Evolutionary conservation across 495 filamentous ascomycete genomes (phyloP), one percentile per base, ranked within the genome.

Genomic region (Podospora appendiculata): DNA sequence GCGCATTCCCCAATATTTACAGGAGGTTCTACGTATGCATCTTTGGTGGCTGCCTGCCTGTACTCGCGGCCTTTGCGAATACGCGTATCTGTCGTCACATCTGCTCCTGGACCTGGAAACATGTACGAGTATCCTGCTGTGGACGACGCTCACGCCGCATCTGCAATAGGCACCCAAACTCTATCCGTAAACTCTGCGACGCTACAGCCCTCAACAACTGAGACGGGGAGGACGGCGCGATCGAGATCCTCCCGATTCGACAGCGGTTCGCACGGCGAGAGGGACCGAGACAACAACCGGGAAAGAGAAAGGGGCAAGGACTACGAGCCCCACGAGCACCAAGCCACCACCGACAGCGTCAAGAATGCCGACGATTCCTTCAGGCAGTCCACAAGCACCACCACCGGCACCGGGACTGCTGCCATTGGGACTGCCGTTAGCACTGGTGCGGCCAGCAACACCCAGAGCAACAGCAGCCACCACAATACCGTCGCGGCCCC

Each of bases 291-390:
- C 10, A 61, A 52, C 45, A 45, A 58, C 11, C 42, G 45, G 18
- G 53, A 47, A 13, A 58, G 48, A 41, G 53, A 59, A 19, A 19
- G 10, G 40, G 51, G 55, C 8, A 34, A 45, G 38, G 52, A 55
- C 13, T 33, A 16, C 18, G 52, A 57, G 39, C 17, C 13, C 25
- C 25, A 25, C 25, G 25, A 25, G 25, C 25, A 25, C 25, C 25
- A 25, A 5, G 5, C 2, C 25, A 2, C 25, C 25, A 5, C 25
- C 25, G 25, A 25, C 25, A 5, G 25, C 25, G 25, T 25, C 47
- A 56, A 59, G 50, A 56, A 65, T 57, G 58, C 56, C 44, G 48
- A 52, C 25, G 53, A 53, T 12, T n/a, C 52, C 14, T 46, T 45
- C 41, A 41, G 34, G 17, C 40, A 46, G 38, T 32, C 9, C 19